A percentile compares a stretch with the other conserved stretches of the same genome.
phyloP scores from a whole-genome alignment of 2,329 filamentous ascomycete genomes.

The Beauveria sp. region DNA sequence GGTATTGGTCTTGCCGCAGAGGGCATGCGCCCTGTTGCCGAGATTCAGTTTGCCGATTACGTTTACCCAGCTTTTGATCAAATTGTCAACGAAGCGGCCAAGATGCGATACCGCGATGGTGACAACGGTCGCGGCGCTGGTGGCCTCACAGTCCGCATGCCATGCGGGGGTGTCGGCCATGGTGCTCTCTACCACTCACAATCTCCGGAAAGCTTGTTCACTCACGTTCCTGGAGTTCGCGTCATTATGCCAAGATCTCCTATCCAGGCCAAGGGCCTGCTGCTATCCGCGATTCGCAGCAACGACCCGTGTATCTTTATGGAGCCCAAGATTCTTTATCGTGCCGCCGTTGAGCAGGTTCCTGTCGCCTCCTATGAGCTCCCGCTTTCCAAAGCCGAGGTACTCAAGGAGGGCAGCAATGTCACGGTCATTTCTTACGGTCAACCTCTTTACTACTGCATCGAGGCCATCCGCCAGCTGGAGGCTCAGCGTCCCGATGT shows the following conservation, averaged over 20 bases:
- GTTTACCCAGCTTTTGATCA: conserved; percentile 91
- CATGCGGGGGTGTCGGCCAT: conserved; percentile 81
- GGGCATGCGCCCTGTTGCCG: conserved; percentile 86
- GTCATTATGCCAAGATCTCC: conserved; percentile 84
- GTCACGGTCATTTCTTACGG: conserved; percentile 84
- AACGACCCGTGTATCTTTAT: conserved; percentile 88
- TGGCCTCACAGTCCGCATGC: conserved; percentile 83
- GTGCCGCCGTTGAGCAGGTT: conserved; percentile 86
- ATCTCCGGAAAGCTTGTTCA: conserved; percentile 81
- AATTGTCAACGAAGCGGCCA: conserved; percentile 87
- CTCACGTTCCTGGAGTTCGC: conserved; percentile 75
- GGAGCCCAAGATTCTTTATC: conserved; percentile 90
- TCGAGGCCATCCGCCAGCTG: conserved; percentile 65
- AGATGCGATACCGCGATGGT: conserved; percentile 72
- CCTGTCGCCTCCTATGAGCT: conserved; percentile 74
- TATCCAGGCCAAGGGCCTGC: conserved; percentile 77
- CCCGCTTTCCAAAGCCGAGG: conserved; percentile 76
- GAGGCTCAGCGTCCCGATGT: conserved; percentile 64
- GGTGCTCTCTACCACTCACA: conserved; percentile 85
- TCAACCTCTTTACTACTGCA: conserved; percentile 79
- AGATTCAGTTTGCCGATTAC: conserved; percentile 95
- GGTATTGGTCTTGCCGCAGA: conserved; percentile 84
- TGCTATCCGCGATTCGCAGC: conserved; percentile 67
- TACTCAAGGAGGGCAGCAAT: conserved; percentile 72
- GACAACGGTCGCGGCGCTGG: conserved; percentile 54